phyloP scores from a whole-genome alignment of 2,329 filamentous ascomycete genomes.

The Nothomitra cinnamomea region DNA sequence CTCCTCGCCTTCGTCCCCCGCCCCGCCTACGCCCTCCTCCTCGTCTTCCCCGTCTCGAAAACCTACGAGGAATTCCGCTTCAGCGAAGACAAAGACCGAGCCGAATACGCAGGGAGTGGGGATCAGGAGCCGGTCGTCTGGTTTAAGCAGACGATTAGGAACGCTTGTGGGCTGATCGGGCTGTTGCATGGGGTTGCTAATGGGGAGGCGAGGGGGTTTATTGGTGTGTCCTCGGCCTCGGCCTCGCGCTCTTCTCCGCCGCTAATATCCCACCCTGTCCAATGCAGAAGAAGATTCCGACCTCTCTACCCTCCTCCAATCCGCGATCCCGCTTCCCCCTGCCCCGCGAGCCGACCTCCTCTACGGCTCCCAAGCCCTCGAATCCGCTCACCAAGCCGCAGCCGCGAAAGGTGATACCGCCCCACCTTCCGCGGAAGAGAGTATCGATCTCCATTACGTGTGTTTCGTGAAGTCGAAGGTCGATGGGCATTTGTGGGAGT shows the following conservation, averaged over 20 bases:
- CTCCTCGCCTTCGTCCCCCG: conserved; percentile 77
- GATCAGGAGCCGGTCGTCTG: conserved; percentile 62
- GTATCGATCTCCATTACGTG: conserved; percentile 89
- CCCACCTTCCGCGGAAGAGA: conserved; percentile 61
- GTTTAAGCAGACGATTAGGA: conserved; percentile 90
- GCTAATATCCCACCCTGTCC: neutral
- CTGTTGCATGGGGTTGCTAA: conserved; percentile 71
- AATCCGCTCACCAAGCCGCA: conserved; percentile 60
- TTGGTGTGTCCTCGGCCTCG: conserved; percentile 28
- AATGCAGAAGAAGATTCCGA: conserved; percentile 29
- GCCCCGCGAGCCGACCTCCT: conserved; percentile 52
- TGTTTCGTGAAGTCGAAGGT: conserved; percentile 70
- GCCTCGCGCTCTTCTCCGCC: neutral
- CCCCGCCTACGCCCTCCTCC: conserved; percentile 71
- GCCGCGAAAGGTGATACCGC: conserved; percentile 62
- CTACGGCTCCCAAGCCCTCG: conserved; percentile 59
- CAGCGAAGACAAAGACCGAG: conserved; percentile 48
- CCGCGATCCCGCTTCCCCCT: conserved; percentile 55
- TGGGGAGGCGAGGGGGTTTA: conserved; percentile 46
- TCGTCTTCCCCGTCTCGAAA: conserved; percentile 75
- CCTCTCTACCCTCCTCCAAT: conserved; percentile 46
- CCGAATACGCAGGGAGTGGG: conserved; percentile 52
- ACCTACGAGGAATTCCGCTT: conserved; percentile 62
- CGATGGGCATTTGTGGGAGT: conserved; percentile 55
- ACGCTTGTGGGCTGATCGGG: conserved; percentile 84